Conservation (phyloP, 768 basidiomycete species). For the Auricularia sp. region DNA sequence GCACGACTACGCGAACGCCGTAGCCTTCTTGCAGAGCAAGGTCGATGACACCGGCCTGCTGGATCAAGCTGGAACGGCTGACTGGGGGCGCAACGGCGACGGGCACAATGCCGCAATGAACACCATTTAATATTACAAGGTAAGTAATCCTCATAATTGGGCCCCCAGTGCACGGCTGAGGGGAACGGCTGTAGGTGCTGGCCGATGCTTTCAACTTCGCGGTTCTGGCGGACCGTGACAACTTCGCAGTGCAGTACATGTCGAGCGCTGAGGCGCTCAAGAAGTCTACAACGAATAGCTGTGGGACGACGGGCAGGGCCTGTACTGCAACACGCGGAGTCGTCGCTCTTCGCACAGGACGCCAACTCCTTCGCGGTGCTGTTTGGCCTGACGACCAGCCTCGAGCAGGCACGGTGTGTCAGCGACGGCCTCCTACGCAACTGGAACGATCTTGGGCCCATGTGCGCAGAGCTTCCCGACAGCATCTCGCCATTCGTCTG, state of each 20-base stretch:
- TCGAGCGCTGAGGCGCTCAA: constrained; percentile 41
- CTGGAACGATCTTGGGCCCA: constrained; percentile 43
- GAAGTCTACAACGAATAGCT: constrained; percentile 38
- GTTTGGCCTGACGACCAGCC: constrained; percentile 37
- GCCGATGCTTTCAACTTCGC: constrained; percentile 38
- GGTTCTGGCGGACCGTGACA: constrained; percentile 22
- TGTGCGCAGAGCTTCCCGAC: constrained; percentile 46
- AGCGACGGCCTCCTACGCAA: constrained; percentile 19
- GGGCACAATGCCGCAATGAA: constrained; percentile 49
- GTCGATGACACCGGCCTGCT: constrained; percentile 40
- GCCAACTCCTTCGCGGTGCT: constrained; percentile 49
- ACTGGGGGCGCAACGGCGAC: constrained; percentile 49
- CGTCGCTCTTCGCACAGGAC: constrained; percentile 45
- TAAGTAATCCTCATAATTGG: not conserved
- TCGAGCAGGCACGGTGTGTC: constrained; percentile 23
- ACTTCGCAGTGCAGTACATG: constrained; percentile 28
- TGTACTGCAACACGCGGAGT: constrained; percentile 48
- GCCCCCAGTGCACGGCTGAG: not conserved
- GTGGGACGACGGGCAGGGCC: constrained; percentile 36
- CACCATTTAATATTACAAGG: constrained; percentile 35
- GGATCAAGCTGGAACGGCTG: constrained; percentile 45
- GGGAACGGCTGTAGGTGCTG: constrained; percentile 30
- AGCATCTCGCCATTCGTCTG: constrained; percentile 53
- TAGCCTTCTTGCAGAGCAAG: constrained; percentile 38
- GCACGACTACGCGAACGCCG: constrained; percentile 43